A percentile compares a stretch with the other conserved stretches of the same genome.
Evolutionary conservation across 257 asterid genomes (phyloP).

Genomic region (Rubia yunnanensis): DNA sequence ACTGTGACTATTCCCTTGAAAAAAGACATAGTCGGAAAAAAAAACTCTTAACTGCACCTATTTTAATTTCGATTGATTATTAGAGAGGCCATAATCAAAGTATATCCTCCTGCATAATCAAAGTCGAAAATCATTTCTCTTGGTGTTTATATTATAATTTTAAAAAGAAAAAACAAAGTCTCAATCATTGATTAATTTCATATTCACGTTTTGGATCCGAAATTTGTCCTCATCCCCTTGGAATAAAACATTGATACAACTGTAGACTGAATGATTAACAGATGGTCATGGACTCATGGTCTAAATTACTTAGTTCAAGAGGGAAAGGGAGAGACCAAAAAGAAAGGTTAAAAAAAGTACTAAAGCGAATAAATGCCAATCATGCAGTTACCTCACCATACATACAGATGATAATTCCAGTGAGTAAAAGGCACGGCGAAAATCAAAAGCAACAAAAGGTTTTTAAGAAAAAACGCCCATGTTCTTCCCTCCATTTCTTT

Average conservation of each 20-base stretch:
- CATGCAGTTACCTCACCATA: constrained; percentile 14
- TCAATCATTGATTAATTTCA: constrained; percentile 30
- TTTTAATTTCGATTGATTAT: too few relatives aligned
- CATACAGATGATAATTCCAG: neutral
- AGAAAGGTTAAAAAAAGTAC: constrained; percentile 19
- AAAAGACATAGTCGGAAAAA: too few relatives aligned
- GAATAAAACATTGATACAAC: neutral
- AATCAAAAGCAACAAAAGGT: constrained; percentile 11
- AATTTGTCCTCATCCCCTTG: constrained; percentile 31
- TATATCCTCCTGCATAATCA: too few relatives aligned
- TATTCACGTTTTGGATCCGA: constrained; percentile 28
- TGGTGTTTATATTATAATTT: too few relatives aligned
- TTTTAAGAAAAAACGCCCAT: constrained; percentile 1
- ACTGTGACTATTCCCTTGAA: too few relatives aligned
- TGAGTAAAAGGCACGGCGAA: neutral
- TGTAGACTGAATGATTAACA: constrained; percentile 11
- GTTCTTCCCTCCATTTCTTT: constrained; percentile 16
- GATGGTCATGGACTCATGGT: neutral
- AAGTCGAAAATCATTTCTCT: too few relatives aligned
- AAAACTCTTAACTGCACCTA: too few relatives aligned
- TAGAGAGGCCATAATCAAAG: too few relatives aligned
- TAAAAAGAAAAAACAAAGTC: too few relatives aligned
- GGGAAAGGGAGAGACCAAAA: constrained; percentile 9
- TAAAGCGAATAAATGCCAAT: constrained; percentile 25
- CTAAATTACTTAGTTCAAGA: constrained; percentile 12